Evolutionary conservation across 345 rosid species (phyloP), one percentile per base, ranked within the genome.

Genomic region (Lepidium sativum): DNA sequence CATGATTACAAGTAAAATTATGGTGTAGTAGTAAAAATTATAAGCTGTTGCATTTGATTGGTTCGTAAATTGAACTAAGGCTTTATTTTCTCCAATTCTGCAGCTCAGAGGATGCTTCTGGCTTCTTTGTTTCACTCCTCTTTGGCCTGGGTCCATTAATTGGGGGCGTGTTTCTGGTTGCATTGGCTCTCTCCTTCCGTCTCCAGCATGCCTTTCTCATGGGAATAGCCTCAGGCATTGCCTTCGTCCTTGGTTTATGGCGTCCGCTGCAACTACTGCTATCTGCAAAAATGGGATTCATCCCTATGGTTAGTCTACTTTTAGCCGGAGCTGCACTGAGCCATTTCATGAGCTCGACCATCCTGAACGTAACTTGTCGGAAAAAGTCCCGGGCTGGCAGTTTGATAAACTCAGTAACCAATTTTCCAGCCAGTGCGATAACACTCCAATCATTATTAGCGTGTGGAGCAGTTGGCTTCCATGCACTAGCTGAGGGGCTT

Each of bases 81-180:
- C 51, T 25, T 68, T 44, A 29, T 4, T 60, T 64, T 40, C 37
- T 73, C n/a, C 17, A 29, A 42, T 60, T 60, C 42, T 88, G 79
- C 88, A 95, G 99, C 75, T 76, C 94, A 35, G 96, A 88, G 72
- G 99, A 86, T 83, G 99, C 96, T 79, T 91, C 96, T 21, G 98
- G 98, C 47, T 95, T 88, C 78, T 88, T 91, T 35, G 94, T 95
- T 66, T 95, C 99, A 10, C 77, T 95, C 66, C 98, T 95, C 53
- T 95, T 95, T 70, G 99, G 98, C 60, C 88, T 95, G 4, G 98
- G 98, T 54, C 99, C 99, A 57, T 70, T 88, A 67, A 84, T 95
- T 8, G 99, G 98, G 55, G 98, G 99, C 35, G 33, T 77, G 6
- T 65, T 83, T 76, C 88, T 95, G 38, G 87, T 95, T 75, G 76